Percentiles rank a stretch among this genome's conserved stretches.
These are phyloP conservation scores for Pyronema omphalodes DNA, from an alignment of 495 filamentous ascomycete species.

Conservation along the genomic window DNA sequence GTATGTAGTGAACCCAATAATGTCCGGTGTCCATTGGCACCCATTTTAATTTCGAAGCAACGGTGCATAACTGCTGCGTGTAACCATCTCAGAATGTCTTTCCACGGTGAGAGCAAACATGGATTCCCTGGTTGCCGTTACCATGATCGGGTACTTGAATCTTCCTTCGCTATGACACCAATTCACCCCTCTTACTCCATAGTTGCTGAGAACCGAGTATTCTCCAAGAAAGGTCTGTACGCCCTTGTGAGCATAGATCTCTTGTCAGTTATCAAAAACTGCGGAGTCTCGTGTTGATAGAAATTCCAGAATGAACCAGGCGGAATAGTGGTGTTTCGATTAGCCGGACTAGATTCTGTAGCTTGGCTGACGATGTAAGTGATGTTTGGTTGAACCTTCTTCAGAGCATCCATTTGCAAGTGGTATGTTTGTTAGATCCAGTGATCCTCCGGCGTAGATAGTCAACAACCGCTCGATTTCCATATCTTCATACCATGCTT, in stretches of 20 bases:
- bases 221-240: conserved; percentile 34
- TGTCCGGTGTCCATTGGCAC: conserved; percentile 27
- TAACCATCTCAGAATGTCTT: conserved; percentile 39
- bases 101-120: conserved; percentile 50
- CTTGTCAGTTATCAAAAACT: conserved; percentile 34
- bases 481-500: conserved; percentile 48
- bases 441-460: conserved; percentile 44
- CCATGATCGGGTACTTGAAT: conserved; percentile 31
- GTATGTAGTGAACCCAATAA: conserved; percentile 27
- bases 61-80: conserved; percentile 31
- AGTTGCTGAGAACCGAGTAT: conserved; percentile 38
- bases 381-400: conserved; percentile 39
- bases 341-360: conserved; percentile 26
- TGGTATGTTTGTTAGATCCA: conserved; percentile 29
- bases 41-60: conserved; percentile 30
- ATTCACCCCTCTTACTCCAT: conserved; percentile 31
- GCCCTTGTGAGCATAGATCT: conserved; percentile 21
- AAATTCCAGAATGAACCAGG: conserved; percentile 28
- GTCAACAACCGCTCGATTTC: conserved; percentile 37
- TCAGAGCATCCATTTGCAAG: conserved; percentile 33
- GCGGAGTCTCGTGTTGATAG: conserved; percentile 32
- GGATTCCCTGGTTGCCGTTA: conserved; percentile 43
- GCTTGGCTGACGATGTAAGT: conserved; percentile 35
- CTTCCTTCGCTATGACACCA: conserved; percentile 25
- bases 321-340: conserved; percentile 22